A percentile compares a stretch with the other conserved stretches of the same genome.
phyloP scores from a whole-genome alignment of 371 early-diverging fungal species.

The Chytridiales sp. region DNA sequence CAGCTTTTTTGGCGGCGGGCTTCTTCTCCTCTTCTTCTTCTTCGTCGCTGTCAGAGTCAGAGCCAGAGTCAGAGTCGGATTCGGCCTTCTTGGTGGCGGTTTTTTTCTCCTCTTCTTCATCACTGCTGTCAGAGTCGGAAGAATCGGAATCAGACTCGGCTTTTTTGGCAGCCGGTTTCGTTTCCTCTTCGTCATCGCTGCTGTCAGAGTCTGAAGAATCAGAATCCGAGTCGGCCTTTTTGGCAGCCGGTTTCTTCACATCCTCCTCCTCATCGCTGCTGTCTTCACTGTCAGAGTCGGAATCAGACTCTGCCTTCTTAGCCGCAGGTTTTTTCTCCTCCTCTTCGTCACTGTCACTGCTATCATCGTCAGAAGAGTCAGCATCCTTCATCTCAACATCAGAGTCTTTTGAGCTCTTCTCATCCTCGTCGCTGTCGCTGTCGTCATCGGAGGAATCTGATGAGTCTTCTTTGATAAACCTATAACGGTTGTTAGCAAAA shows the following conservation, averaged over 20 bases:
- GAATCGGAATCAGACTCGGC: not conserved
- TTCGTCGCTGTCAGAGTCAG: constrained; percentile 22
- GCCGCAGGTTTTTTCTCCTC: constrained; percentile 20
- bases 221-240: constrained; percentile 10
- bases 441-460: constrained; percentile 5
- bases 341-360: constrained; percentile 29
- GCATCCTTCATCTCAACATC: constrained; percentile 7
- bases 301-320: constrained; percentile 25
- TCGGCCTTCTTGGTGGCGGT: constrained; percentile 24
- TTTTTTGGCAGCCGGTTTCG: constrained; percentile 23
- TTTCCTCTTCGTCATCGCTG: constrained; percentile 22
- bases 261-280: too few species aligned
- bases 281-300: constrained; percentile 19
- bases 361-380: constrained; percentile 26
- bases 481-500: constrained; percentile 8
- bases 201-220: constrained; percentile 1
- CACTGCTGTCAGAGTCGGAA: constrained; percentile 5
- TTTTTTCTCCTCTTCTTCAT: constrained; percentile 23
- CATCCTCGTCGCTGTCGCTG: constrained; percentile 13
- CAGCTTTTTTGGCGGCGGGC: constrained; percentile 24
- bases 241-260: constrained; percentile 14
- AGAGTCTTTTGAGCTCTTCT: constrained; percentile 13
- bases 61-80: constrained; percentile 15
- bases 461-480: constrained; percentile 16
- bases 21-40: constrained; percentile 22